Percentiles rank a stretch among this genome's conserved stretches.
Conservation (phyloP, 2,329 filamentous ascomycete species). For the Colletotrichum incanum region DNA sequence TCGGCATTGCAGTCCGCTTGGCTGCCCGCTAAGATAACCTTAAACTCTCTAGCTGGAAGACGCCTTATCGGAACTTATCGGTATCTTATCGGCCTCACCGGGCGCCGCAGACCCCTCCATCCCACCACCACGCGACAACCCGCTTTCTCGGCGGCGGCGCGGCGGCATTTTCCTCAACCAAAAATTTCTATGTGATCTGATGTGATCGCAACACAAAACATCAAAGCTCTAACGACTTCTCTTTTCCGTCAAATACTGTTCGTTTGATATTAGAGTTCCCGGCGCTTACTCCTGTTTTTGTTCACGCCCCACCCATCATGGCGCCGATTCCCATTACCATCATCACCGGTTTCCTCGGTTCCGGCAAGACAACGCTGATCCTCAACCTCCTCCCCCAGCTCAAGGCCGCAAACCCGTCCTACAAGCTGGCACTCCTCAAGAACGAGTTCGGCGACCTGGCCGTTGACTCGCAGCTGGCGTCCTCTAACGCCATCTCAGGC, state of each 20-base stretch:
- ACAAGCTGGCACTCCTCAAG: slow-evolving; percentile 94
- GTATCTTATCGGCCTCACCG: slow-evolving; percentile 10
- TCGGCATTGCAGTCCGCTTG: slow-evolving; percentile 38
- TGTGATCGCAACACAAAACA: slow-evolving; percentile 28
- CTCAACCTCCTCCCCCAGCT: slow-evolving; percentile 95
- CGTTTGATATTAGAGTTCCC: not conserved
- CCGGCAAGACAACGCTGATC: slow-evolving; percentile 96
- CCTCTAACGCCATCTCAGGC: slow-evolving; percentile 85
- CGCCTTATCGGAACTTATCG: slow-evolving; percentile 37
- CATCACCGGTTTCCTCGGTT: slow-evolving; percentile 95
- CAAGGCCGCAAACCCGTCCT: slow-evolving; percentile 76
- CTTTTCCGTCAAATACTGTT: not conserved
- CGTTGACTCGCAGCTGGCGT: slow-evolving; percentile 92
- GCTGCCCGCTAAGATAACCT: slow-evolving; percentile 43
- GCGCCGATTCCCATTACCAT: slow-evolving; percentile 91
- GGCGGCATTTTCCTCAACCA: slow-evolving; percentile 36
- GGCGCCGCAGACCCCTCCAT: slow-evolving; percentile 26
- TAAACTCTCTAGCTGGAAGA: slow-evolving; percentile 19
- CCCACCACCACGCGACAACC: slow-evolving; percentile 19
- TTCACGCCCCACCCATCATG: slow-evolving; percentile 58
- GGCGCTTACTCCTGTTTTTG: not conserved
- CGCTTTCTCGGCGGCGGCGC: slow-evolving; percentile 23
- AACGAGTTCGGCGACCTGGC: slow-evolving; percentile 98
- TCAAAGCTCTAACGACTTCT: slow-evolving; percentile 17
- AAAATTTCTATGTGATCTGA: slow-evolving; percentile 36